A percentile compares a stretch with the other conserved stretches of the same genome.
These are phyloP conservation scores for Ceratocystis cacaofunesta DNA, from an alignment of 2,329 filamentous ascomycete genomes.

Conservation along the genomic window DNA sequence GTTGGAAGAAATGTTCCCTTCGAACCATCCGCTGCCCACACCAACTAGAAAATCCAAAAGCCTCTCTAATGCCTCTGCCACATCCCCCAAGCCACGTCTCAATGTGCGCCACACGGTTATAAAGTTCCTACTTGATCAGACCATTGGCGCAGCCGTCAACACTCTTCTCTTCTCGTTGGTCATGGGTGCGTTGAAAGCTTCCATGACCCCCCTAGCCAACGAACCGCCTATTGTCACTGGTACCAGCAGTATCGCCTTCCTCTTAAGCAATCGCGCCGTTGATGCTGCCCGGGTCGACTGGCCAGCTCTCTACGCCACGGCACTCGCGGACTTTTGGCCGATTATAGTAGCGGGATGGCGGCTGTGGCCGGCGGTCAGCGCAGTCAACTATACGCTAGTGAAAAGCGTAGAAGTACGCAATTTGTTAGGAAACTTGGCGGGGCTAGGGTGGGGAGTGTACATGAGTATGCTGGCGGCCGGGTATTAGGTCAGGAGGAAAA, in stretches of 20 bases:
- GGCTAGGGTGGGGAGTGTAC: conserved; percentile 61
- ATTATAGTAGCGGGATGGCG: conserved; percentile 52
- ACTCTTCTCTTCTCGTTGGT: conserved; percentile 48
- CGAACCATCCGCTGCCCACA: conserved; percentile 27
- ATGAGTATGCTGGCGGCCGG: conserved; percentile 43
- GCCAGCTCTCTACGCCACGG: conserved; percentile 29
- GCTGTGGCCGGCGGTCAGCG: conserved; percentile 56
- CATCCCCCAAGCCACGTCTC: conserved; percentile 23
- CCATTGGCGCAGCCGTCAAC: conserved; percentile 48
- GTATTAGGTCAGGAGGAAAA: not conserved
- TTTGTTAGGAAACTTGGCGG: conserved; percentile 55
- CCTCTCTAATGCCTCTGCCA: conserved; percentile 28
- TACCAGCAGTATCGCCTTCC: conserved; percentile 24
- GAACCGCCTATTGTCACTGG: conserved; percentile 20
- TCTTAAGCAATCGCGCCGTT: conserved; percentile 28
- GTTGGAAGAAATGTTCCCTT: conserved; percentile 61
- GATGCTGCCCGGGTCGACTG: conserved; percentile 34
- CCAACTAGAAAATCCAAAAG: conserved; percentile 27
- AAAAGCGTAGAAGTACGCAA: conserved; percentile 57
- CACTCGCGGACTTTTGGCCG: conserved; percentile 43
- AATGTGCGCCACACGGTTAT: conserved; percentile 46
- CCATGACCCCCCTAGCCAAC: conserved; percentile 28
- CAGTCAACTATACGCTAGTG: conserved; percentile 53
- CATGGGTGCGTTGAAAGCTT: conserved; percentile 40
- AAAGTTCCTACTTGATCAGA: conserved; percentile 58